A percentile compares a stretch with the other conserved stretches of the same genome.
phyloP scores from a whole-genome alignment of 2,329 filamentous ascomycete species.

The Exophiala aquamarina region DNA sequence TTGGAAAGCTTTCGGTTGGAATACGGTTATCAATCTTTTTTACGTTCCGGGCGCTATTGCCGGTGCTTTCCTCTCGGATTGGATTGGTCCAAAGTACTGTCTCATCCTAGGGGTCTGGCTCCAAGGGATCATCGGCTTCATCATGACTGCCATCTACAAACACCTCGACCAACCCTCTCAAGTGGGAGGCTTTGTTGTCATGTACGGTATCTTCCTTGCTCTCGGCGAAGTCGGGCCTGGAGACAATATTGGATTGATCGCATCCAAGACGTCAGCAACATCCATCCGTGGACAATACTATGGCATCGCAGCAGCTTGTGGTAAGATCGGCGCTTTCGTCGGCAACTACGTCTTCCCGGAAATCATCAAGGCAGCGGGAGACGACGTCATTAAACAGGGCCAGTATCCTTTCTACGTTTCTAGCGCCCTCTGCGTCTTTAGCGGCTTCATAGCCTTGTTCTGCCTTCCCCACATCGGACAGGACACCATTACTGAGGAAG shows the following conservation, averaged over 20 bases:
- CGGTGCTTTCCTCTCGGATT: conserved; percentile 76
- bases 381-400: conserved; percentile 57
- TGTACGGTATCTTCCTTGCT: conserved; percentile 75
- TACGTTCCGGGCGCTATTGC: conserved; percentile 80
- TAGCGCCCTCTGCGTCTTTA: conserved; percentile 72
- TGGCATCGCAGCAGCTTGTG: conserved; percentile 48
- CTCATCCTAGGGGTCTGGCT: conserved; percentile 68
- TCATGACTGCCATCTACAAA: conserved; percentile 79
- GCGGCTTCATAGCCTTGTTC: conserved; percentile 65
- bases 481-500: conserved; percentile 78
- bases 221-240: conserved; percentile 82
- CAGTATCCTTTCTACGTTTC: conserved; percentile 93
- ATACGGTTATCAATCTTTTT: conserved; percentile 82
- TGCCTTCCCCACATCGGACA: conserved; percentile 72
- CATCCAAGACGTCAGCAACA: conserved; percentile 84
- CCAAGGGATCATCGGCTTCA: conserved; percentile 79
- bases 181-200: conserved; percentile 73
- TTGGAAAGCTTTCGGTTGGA: conserved; percentile 83
- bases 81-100: conserved; percentile 73
- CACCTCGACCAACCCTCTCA: conserved; percentile 66
- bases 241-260: conserved; percentile 86
- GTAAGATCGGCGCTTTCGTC: conserved; percentile 67
- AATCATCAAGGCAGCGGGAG: conserved; percentile 62
- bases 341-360: conserved; percentile 76
- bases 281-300: conserved; percentile 79